Conservation (phyloP, 495 filamentous ascomycete species). For the Aspergillus kassunensis region DNA sequence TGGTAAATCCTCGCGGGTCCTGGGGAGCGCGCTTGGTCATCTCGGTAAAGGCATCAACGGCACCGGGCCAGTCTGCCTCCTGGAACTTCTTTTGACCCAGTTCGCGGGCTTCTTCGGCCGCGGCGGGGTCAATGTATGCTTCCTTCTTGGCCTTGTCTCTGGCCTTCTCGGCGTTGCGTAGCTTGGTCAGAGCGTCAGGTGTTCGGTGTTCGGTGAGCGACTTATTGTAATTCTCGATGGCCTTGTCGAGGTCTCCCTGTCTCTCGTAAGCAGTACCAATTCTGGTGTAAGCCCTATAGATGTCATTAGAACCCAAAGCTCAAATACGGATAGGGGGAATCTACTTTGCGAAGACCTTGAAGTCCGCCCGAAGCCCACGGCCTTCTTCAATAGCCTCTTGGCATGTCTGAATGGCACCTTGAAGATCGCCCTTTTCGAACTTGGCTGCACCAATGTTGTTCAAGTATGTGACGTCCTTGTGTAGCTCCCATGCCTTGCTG, state of each 20-base stretch:
- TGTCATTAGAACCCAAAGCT: background rate
- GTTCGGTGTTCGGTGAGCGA: slow-evolving; percentile 96
- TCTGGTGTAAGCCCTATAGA: slow-evolving; percentile 68
- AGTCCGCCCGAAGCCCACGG: slow-evolving; percentile 80
- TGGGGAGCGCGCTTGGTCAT: slow-evolving; percentile 95
- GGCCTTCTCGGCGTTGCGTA: slow-evolving; percentile 87
- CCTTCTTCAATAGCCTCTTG: slow-evolving; percentile 87
- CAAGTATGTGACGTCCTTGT: slow-evolving; percentile 96
- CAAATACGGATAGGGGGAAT: background rate
- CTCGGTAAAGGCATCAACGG: slow-evolving; percentile 91
- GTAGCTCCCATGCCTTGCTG: slow-evolving; percentile 85
- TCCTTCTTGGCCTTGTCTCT: slow-evolving; percentile 73
- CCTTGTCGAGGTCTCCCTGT: slow-evolving; percentile 69
- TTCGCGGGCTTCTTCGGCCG: slow-evolving; percentile 94
- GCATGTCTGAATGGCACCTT: slow-evolving; percentile 80
- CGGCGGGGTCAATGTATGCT: slow-evolving; percentile 81
- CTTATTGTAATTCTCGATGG: slow-evolving; percentile 88
- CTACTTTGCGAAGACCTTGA: slow-evolving; percentile 94
- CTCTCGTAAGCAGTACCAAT: slow-evolving; percentile 92
- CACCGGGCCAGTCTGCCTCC: slow-evolving; percentile 91
- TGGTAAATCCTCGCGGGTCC: slow-evolving; percentile 92
- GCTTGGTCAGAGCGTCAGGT: slow-evolving; percentile 86
- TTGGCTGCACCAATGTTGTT: slow-evolving; percentile 94
- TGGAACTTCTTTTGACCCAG: slow-evolving; percentile 96
- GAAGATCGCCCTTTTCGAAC: slow-evolving; percentile 92